phyloP scores from a whole-genome alignment of 306 rosid species.

The Canavalia ensiformis region DNA sequence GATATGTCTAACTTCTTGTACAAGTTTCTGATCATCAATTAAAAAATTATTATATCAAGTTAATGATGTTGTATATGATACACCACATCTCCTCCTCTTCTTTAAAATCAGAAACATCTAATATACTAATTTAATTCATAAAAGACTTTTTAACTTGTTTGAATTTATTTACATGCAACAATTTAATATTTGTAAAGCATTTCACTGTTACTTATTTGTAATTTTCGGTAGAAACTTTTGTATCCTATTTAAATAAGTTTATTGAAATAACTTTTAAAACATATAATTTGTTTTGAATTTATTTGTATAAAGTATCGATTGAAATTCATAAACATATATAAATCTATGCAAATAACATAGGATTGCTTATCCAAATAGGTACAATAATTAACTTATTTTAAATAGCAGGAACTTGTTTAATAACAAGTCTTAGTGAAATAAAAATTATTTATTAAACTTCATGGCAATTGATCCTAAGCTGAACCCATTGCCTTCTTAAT shows the following conservation, averaged over 20 bases:
- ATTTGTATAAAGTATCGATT: background rate
- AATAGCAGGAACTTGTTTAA: background rate
- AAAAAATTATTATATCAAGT: too few relatives aligned
- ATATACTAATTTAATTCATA: too few relatives aligned
- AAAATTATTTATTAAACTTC: background rate
- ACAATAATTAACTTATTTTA: background rate
- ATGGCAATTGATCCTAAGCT: background rate
- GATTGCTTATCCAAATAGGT: background rate
- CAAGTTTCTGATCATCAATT: too few relatives aligned
- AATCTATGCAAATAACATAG: background rate
- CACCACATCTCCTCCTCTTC: too few relatives aligned
- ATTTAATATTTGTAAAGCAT: background rate
- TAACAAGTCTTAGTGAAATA: conserved; percentile 20
- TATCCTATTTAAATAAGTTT: background rate
- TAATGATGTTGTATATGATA: too few relatives aligned
- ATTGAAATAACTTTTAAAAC: background rate
- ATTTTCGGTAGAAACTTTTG: background rate
- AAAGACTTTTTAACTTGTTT: background rate
- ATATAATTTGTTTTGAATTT: background rate
- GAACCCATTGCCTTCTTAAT: conserved; percentile 39
- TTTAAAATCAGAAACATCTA: background rate
- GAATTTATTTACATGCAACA: too few relatives aligned
- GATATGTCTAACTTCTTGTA: too few relatives aligned
- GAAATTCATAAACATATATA: background rate
- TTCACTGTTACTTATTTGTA: background rate